Percentiles rank a stretch among this genome's conserved stretches.
Conservation (phyloP, 1,284 basidiomycete genomes). For the Ustilago sp. region DNA sequence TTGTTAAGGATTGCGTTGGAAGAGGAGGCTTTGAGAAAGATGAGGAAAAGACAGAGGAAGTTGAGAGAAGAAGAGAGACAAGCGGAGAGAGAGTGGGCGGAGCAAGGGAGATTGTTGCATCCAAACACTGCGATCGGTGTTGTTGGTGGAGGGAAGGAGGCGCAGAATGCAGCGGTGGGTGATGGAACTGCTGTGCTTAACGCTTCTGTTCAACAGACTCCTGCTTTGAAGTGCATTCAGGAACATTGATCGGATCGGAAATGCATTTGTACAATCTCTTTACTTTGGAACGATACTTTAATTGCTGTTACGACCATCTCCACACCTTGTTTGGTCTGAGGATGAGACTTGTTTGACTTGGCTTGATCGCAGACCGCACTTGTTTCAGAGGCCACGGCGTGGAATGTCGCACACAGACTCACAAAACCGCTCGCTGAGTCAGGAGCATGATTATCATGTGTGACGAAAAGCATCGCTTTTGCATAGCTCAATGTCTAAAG, state of each 20-base stretch:
- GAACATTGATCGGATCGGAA: conserved; percentile 24
- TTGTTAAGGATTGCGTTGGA: conserved; percentile 79
- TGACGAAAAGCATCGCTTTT: too few relatives aligned
- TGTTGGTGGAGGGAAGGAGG: neutral
- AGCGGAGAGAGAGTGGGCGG: conserved; percentile 7
- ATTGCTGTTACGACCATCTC: too few relatives aligned
- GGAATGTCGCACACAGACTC: too few relatives aligned
- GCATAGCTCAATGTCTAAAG: neutral
- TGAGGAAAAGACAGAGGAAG: conserved; percentile 30
- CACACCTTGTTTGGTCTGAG: too few relatives aligned
- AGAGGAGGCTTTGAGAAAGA: conserved; percentile 57
- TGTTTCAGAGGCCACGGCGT: too few relatives aligned
- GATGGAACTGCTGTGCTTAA: neutral
- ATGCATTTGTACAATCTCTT: neutral
- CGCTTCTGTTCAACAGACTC: conserved; percentile 1
- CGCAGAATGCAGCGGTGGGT: neutral
- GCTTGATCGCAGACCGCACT: too few relatives aligned
- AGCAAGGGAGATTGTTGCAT: conserved; percentile 2
- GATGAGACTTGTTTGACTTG: too few relatives aligned
- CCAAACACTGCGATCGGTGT: neutral
- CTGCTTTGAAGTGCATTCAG: conserved; percentile 31
- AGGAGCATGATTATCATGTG: too few relatives aligned
- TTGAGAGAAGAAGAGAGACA: conserved; percentile 4
- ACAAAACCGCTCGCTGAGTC: too few relatives aligned
- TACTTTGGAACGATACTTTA: too few relatives aligned